These are phyloP conservation scores for Jasminum sambac DNA, from an alignment of 257 asterid genomes.

Conservation along the genomic window DNA sequence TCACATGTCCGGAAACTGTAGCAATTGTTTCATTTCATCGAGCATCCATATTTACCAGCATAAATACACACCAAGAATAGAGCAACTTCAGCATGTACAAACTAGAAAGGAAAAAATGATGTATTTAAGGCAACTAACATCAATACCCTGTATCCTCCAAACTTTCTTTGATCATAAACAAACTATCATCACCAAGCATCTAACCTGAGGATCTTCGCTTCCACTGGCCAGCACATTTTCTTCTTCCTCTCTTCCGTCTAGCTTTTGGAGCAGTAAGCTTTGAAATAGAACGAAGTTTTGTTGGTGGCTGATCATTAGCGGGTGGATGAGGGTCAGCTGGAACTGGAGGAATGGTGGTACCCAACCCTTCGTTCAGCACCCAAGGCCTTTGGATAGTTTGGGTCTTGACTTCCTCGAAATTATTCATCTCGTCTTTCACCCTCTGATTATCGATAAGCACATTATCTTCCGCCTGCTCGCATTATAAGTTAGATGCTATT, in stretches of 20 bases:
- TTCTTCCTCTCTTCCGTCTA: slow-evolving; percentile 50
- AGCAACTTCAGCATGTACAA: slow-evolving; percentile 29
- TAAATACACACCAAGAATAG: slow-evolving; percentile 16
- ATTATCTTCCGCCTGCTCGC: slow-evolving; percentile 59
- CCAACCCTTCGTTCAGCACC: slow-evolving; percentile 28
- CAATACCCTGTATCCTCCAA: slow-evolving; percentile 12
- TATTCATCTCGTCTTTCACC: slow-evolving; percentile 53
- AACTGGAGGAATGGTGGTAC: slow-evolving; percentile 30
- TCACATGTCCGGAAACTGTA: background rate
- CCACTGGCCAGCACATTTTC: slow-evolving; percentile 46
- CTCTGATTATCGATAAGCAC: slow-evolving; percentile 49
- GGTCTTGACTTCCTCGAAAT: slow-evolving; percentile 41
- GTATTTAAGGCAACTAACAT: slow-evolving; percentile 7
- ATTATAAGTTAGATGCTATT: slow-evolving; percentile 10
- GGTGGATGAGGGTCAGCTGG: slow-evolving; percentile 37
- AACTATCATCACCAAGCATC: slow-evolving; percentile 1
- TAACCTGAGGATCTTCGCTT: slow-evolving; percentile 37
- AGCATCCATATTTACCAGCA: slow-evolving; percentile 8
- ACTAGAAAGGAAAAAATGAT: slow-evolving; percentile 3
- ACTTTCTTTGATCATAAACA: slow-evolving; percentile 6
- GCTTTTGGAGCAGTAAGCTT: slow-evolving; percentile 51
- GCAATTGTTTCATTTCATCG: slow-evolving; percentile 14
- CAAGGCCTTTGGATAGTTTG: slow-evolving; percentile 38
- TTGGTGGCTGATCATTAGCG: slow-evolving; percentile 45
- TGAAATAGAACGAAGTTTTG: slow-evolving; percentile 52